Evolutionary conservation across 1,139 yeast species (phyloP).

Genomic region (Zygoascus meyerae): DNA sequence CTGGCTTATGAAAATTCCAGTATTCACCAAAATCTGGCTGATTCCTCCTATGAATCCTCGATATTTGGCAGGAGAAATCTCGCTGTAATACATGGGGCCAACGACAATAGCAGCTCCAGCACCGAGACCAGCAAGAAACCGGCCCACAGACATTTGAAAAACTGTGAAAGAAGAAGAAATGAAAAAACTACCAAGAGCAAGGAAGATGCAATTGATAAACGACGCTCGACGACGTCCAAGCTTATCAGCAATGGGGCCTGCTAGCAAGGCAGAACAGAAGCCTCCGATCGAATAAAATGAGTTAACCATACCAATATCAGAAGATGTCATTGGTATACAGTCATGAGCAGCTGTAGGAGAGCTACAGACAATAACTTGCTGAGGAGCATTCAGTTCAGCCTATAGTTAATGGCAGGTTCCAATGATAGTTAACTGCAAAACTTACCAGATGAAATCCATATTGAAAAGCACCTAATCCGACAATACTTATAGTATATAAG

Average conservation of each 20-base stretch:
- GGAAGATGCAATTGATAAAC: conserved; percentile 50
- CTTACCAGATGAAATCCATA: conserved; percentile 74
- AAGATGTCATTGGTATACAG: conserved; percentile 58
- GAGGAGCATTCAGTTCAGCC: conserved; percentile 85
- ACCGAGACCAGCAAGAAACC: conserved; percentile 74
- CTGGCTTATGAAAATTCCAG: conserved; percentile 80
- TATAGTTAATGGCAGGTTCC: conserved; percentile 8
- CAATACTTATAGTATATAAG: conserved; percentile 20
- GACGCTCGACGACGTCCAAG: conserved; percentile 61
- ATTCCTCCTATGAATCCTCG: conserved; percentile 80
- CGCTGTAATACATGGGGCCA: conserved; percentile 75
- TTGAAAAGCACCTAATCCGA: conserved; percentile 65
- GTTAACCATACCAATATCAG: conserved; percentile 73
- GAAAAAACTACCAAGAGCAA: conserved; percentile 60
- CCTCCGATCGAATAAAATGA: conserved; percentile 87
- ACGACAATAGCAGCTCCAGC: conserved; percentile 86
- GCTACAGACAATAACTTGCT: conserved; percentile 52
- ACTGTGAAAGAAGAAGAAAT: conserved; percentile 50
- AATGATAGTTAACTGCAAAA: neutral
- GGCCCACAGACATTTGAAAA: conserved; percentile 50
- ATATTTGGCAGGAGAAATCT: conserved; percentile 60
- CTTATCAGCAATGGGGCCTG: conserved; percentile 63
- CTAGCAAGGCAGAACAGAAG: conserved; percentile 64
- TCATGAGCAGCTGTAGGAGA: conserved; percentile 32
- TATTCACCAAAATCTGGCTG: conserved; percentile 79